Percentiles rank a stretch among this genome's conserved stretches.
Conservation (phyloP, 2,329 filamentous ascomycete genomes). For the Coniochaeta hoffmannii region DNA sequence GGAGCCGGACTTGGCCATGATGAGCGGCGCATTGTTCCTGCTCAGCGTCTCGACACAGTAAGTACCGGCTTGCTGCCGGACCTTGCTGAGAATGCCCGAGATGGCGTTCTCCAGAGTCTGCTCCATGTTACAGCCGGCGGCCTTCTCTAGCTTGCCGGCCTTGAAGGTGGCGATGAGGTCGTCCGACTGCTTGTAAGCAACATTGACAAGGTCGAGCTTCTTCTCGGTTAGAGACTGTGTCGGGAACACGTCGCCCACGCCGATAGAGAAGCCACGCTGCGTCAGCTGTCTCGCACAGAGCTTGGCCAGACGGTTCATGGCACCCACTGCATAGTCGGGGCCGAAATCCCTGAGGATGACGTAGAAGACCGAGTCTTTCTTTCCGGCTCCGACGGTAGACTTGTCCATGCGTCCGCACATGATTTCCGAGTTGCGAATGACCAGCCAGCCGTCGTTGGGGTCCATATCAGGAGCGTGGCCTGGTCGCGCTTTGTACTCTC, state of each 20-base stretch:
- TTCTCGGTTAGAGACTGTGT: conserved; percentile 60
- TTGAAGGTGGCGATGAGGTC: conserved; percentile 77
- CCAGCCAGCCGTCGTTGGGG: conserved; percentile 81
- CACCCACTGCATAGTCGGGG: conserved; percentile 75
- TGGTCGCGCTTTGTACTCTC: conserved; percentile 62
- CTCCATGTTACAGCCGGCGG: conserved; percentile 84
- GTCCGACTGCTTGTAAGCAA: conserved; percentile 75
- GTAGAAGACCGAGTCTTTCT: conserved; percentile 97
- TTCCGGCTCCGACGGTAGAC: conserved; percentile 90
- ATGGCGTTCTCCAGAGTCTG: conserved; percentile 86
- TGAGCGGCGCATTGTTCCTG: conserved; percentile 82
- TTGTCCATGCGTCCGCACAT: conserved; percentile 99
- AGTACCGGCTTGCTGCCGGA: conserved; percentile 84
- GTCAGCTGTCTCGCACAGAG: conserved; percentile 83
- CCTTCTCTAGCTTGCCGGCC: conserved; percentile 72
- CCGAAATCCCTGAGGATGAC: conserved; percentile 94
- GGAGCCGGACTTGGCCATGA: conserved; percentile 96
- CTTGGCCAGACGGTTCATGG: conserved; percentile 91
- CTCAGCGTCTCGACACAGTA: conserved; percentile 87
- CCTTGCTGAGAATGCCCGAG: conserved; percentile 84
- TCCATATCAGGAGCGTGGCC: conserved; percentile 63
- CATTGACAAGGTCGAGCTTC: conserved; percentile 69
- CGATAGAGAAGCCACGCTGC: conserved; percentile 92
- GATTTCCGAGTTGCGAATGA: conserved; percentile 91
- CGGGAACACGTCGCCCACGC: conserved; percentile 90